Base-by-base conservation (phyloP, 129 eudicot genomes). In the Helichrysum umbraculigerum region DNA sequence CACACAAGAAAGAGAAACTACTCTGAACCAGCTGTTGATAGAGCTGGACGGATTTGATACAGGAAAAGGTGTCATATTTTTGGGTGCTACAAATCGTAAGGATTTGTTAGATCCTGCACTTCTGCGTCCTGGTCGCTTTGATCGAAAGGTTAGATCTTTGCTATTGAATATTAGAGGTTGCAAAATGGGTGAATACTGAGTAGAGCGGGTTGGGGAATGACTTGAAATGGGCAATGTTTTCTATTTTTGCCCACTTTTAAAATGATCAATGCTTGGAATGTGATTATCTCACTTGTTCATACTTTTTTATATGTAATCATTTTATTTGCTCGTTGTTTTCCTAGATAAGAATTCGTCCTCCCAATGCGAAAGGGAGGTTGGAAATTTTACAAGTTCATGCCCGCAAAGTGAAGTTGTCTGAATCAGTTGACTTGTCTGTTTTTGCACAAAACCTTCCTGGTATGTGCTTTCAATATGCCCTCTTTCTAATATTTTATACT, bases 11-110 rank as follows among this genome's bases (percentile, higher is more conserved):
- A 85, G 97, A 75, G 98, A 93, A 83, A 93, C 97, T 59, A 93
- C 98, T 69, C 72, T 93, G 79, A 93, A 93, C 83, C 98, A 93
- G 85, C 88, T 93, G 65, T 47, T 93, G 86, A 90, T 90, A 68
- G 98, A 93, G 79, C 85, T 93, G n/a, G 98, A 93, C 83, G 98
- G 98, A 51, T 93, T 93, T 85, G 98, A 90, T 84, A 93, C 98
- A 14, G 96, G 97, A 71, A 90, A 90, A 82, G 97, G 98, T 72
- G 97, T 93, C 63, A 90, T 93, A 56, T 90, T 93, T 75, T 81
- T 93, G 78, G 98, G 90, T 76, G 98, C 97, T 78, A 93, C 98
- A 28, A 93, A 93, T 72, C 82, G 98, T 37, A 90, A 68, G 81
- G 98, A 93, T 93, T 81, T 93, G 82, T 80, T 93, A 62, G 98